Evolutionary conservation across 2,329 filamentous ascomycete genomes (phyloP).

Genomic region (Diaporthe sp.): DNA sequence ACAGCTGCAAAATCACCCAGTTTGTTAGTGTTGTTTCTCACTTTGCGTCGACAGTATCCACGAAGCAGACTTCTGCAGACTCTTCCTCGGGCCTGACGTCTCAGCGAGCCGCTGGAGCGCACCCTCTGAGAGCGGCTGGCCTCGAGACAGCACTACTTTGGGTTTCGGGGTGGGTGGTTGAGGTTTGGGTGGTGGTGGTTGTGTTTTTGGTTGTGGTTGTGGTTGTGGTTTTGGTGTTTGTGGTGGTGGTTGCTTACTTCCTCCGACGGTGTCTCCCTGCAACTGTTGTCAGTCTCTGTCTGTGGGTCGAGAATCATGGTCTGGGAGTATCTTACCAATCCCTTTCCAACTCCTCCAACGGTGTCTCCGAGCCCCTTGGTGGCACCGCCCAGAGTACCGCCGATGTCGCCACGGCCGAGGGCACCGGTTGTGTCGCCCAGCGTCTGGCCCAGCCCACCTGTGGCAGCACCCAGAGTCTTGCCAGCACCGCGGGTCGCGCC

Average conservation of each 20-base stretch:
- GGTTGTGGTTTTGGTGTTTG: neutral
- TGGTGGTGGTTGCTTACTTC: constrained; percentile 36
- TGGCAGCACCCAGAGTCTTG: constrained; percentile 37
- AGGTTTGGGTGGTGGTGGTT: neutral
- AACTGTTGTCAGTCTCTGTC: neutral
- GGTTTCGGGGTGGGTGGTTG: constrained; percentile 18
- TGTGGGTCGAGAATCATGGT: rapidly evolving
- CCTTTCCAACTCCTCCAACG: constrained; percentile 39
- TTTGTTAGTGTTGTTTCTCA: constrained; percentile 30
- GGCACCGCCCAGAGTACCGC: constrained; percentile 31
- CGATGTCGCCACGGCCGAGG: constrained; percentile 36
- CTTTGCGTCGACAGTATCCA: constrained; percentile 32
- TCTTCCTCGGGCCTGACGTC: constrained; percentile 30
- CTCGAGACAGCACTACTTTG: constrained; percentile 33
- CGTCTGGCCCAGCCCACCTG: constrained; percentile 34
- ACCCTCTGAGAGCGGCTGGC: constrained; percentile 35
- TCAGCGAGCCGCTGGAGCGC: constrained; percentile 22
- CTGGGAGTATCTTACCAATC: constrained; percentile 28
- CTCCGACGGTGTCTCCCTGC: constrained; percentile 40
- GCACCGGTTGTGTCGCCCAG: constrained; percentile 39
- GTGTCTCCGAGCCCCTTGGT: constrained; percentile 37
- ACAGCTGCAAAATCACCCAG: constrained; percentile 32
- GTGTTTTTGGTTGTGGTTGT: neutral
- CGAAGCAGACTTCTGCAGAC: constrained; percentile 34
- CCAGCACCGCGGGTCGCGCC: constrained; percentile 37